Conservation (phyloP, 2,329 filamentous ascomycete genomes). For the Sarocladium strictum region DNA sequence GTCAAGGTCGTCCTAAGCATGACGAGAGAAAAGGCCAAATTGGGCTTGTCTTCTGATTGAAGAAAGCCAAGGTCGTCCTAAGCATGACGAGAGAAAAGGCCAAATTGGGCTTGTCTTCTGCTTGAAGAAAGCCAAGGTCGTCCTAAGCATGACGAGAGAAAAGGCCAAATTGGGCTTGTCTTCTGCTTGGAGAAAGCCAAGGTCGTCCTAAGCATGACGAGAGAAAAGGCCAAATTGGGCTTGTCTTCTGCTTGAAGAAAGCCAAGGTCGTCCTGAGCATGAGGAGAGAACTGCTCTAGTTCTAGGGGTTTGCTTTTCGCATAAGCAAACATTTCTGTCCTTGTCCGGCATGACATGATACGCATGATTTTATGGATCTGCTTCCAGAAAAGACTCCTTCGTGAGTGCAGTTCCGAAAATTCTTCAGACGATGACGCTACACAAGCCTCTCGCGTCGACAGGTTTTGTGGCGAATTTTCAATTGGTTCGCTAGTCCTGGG, state of each 20-base stretch:
- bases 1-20: neutral
- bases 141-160: neutral
- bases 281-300: neutral
- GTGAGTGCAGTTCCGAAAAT: no score
- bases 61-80: neutral
- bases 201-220: neutral
- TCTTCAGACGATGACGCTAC: no score
- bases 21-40: neutral
- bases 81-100: neutral
- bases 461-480: neutral
- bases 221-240: neutral
- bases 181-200: neutral
- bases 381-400: no score
- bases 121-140: neutral
- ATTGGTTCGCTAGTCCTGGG: conserved; percentile 1
- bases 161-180: neutral
- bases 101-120: neutral
- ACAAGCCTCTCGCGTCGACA: no score
- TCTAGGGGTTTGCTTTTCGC: neutral
- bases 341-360: no score
- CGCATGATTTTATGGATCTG: no score
- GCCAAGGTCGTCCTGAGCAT: neutral
- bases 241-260: neutral
- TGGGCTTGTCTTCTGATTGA: neutral
- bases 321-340: no score